These are phyloP conservation scores for Prunus kanzakura DNA, from an alignment of 306 rosid species.

Conservation along the genomic window DNA sequence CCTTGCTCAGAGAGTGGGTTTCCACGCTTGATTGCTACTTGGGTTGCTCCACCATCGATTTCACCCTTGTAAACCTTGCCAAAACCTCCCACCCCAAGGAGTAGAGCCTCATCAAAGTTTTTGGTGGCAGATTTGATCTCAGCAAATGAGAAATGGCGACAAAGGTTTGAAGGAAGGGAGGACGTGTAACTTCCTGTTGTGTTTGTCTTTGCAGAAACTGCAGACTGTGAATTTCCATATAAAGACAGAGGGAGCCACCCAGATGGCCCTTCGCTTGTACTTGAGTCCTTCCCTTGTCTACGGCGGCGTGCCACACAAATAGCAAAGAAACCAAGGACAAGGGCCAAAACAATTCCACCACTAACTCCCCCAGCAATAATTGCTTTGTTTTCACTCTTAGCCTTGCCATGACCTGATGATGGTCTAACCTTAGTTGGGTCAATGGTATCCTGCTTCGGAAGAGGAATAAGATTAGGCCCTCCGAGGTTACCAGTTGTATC, in stretches of 20 bases:
- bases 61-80: conserved; percentile 97
- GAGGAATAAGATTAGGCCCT: conserved; percentile 73
- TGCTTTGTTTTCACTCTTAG: conserved; percentile 40
- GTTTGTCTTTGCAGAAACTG: conserved; percentile 88
- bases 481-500: conserved; percentile 59
- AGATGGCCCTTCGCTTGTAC: conserved; percentile 87
- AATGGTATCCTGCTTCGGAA: conserved; percentile 41
- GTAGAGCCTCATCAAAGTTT: conserved; percentile 78
- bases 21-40: conserved; percentile 97
- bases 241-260: conserved; percentile 99
- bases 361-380: conserved; percentile 62
- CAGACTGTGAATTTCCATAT: conserved; percentile 89
- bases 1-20: conserved; percentile 98
- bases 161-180: conserved; percentile 90
- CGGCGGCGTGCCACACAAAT: conserved; percentile 38
- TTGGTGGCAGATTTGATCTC: conserved; percentile 90
- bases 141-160: conserved; percentile 96
- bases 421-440: conserved; percentile 50
- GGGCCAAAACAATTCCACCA: conserved; percentile 63
- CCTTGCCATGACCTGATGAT: conserved; percentile 42
- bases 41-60: conserved; percentile 68
- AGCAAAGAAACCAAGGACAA: conserved; percentile 54
- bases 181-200: conserved; percentile 88
- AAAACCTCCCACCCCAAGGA: conserved; percentile 99
- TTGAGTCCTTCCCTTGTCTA: conserved; percentile 58